Evolutionary conservation across 345 rosid species (phyloP).

Genomic region (Arabis alpina): DNA sequence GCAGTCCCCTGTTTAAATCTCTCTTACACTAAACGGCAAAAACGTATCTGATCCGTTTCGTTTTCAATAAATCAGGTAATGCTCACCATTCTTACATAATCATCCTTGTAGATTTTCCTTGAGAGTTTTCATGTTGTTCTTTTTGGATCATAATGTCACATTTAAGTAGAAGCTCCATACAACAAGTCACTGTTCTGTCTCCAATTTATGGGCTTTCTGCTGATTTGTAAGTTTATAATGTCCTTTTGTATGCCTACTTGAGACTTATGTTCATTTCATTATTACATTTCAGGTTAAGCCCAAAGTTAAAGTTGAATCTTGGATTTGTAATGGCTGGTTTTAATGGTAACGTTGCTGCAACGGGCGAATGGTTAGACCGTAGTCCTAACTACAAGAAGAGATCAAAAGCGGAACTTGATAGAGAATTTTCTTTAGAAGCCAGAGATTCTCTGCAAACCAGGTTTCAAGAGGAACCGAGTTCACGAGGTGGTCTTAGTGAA

Average conservation of each 20-base stretch:
- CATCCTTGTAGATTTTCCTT: not conserved
- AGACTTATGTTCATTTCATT: not conserved
- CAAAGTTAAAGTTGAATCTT: conserved; percentile 34
- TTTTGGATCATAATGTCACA: not conserved
- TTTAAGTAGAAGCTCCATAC: not conserved
- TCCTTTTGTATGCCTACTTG: not conserved
- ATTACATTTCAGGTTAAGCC: conserved; percentile 15
- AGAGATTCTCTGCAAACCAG: conserved; percentile 8
- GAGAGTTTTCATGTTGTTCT: not conserved
- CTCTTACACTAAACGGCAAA: not conserved
- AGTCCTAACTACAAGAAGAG: conserved; percentile 62
- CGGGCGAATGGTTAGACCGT: conserved; percentile 74
- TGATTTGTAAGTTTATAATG: conserved; percentile 1
- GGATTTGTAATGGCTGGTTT: conserved; percentile 57
- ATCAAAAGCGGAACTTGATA: conserved; percentile 49
- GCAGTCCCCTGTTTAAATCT: conserved; percentile 6
- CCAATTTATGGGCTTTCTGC: not conserved
- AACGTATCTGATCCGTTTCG: not conserved
- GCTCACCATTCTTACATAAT: too few relatives aligned
- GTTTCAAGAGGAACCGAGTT: conserved; percentile 46
- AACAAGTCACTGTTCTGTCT: not conserved
- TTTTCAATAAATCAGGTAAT: conserved; percentile 5
- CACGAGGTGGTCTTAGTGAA: conserved; percentile 66
- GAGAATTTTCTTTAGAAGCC: conserved; percentile 29
- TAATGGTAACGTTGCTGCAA: conserved; percentile 59